phyloP scores from a whole-genome alignment of 148 eudicot species.

The Vaccinium corymbosum region DNA sequence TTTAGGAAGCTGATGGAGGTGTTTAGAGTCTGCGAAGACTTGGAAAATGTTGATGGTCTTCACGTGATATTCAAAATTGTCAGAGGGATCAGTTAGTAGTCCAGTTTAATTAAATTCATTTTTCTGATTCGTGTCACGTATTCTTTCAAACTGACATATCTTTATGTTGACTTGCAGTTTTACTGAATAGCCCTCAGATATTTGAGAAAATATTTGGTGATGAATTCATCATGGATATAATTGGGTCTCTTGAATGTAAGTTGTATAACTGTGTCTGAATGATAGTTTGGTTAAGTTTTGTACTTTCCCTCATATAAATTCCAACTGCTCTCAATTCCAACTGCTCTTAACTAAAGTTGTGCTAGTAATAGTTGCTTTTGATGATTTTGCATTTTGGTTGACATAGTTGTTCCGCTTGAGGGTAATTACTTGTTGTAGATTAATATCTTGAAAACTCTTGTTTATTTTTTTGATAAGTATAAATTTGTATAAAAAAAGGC shows the following conservation, averaged over 20 bases:
- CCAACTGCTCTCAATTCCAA: too few species aligned
- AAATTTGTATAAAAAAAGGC: too few species aligned
- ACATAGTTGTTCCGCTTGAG: background rate
- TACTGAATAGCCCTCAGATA: slow-evolving; percentile 73
- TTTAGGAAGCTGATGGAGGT: slow-evolving; percentile 81
- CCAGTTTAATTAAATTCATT: slow-evolving; percentile 10
- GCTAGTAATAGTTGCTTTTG: background rate
- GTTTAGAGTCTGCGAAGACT: slow-evolving; percentile 83
- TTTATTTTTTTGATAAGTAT: background rate
- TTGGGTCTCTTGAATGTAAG: slow-evolving; percentile 95
- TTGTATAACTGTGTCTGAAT: slow-evolving; percentile 8
- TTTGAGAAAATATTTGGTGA: slow-evolving; percentile 87
- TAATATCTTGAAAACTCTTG: background rate
- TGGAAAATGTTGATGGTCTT: slow-evolving; percentile 76
- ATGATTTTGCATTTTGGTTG: background rate
- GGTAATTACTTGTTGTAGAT: background rate
- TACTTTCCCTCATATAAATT: background rate
- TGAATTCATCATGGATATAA: slow-evolving; percentile 78
- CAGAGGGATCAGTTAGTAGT: slow-evolving; percentile 71
- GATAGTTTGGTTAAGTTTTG: slow-evolving; percentile 8
- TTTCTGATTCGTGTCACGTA: background rate
- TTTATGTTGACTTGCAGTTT: slow-evolving; percentile 56
- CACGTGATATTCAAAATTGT: slow-evolving; percentile 81
- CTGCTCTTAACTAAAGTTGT: background rate
- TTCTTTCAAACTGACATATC: slow-evolving; percentile 7